Base-by-base conservation (phyloP, 2,329 filamentous ascomycete genomes). In the Myrmaecium sp. region DNA sequence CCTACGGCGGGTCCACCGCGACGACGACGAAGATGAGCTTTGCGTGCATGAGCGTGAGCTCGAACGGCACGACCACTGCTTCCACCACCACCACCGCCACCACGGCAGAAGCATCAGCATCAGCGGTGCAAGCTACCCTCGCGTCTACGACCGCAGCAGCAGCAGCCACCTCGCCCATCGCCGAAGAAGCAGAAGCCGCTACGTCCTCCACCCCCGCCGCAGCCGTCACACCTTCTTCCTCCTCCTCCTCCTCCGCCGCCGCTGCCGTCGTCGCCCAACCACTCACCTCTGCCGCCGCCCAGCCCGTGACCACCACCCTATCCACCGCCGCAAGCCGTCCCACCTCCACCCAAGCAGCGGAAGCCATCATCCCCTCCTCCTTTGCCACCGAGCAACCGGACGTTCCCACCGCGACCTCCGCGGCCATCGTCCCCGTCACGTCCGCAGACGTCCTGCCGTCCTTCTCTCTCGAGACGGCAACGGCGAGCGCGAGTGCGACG, bases 1-100 rank as follows among this genome's bases (percentile, higher is more conserved):
- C 44, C 47, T 27, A 49, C 41, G 26, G 27, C 8, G 34, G 30
- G 8, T 27, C 30, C 8, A 23, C 36, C 18, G 29, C 28, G 22
- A 35, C 35, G 14, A 40, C 39, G 13, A 43, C 44, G 31, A 55
- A 59, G 37, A 65, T 69, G 33, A 64, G 60, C 30, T 69, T 69
- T 40, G 65, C 64, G 26, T 69, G 64, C 33, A 51, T 54, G 41
- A 45, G 36, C 30, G 30, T 36, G 14, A 33, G 34, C 26, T 39
- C 38, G 5, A 31, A 34, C 18, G 27, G 22, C 6, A 33, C 23
- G 25, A 32, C 35, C 22, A 26, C 37, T 12, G 27, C 27, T 17
- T 18, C 27, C 19, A 38, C 31, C 20, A 17, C 24, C 9, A 31
- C 29, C 29, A 31, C 32, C 17, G 30, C 29, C 21, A 26, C 33